phyloP scores from a whole-genome alignment of 345 rosid genomes.

The Boechera stricta region DNA sequence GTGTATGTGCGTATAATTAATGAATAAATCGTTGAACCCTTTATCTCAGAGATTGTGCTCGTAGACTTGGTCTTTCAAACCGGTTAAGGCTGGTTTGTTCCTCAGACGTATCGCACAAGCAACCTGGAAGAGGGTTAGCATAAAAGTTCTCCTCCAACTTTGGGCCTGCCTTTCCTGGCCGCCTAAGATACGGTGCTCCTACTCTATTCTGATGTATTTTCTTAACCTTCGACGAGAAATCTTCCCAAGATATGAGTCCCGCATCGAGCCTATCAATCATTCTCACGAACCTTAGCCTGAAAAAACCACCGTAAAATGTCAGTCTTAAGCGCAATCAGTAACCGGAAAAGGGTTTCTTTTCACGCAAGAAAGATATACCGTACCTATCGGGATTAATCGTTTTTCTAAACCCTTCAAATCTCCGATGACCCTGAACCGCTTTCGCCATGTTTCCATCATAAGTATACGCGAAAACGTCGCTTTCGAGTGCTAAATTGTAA shows the following conservation, averaged over 20 bases:
- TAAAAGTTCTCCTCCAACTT: conserved; percentile 67
- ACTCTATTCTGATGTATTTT: conserved; percentile 54
- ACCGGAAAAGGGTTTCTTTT: background rate
- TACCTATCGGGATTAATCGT: conserved; percentile 78
- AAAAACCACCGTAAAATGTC: background rate
- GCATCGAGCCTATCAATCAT: conserved; percentile 62
- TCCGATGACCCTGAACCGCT: conserved; percentile 74
- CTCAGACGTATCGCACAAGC: conserved; percentile 59
- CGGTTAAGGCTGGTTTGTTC: conserved; percentile 37
- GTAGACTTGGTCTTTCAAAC: conserved; percentile 44
- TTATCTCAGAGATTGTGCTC: conserved; percentile 46
- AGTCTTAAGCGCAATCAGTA: background rate
- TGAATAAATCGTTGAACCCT: background rate
- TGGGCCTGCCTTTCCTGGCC: conserved; percentile 44
- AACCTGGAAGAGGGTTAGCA: conserved; percentile 78
- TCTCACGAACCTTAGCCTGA: conserved; percentile 62
- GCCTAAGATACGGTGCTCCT: conserved; percentile 61
- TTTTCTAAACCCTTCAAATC: conserved; percentile 70
- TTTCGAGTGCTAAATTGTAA: conserved; percentile 64
- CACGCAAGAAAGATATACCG: conserved; percentile 6
- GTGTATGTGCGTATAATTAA: background rate
- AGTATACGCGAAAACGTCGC: conserved; percentile 67
- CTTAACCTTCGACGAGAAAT: conserved; percentile 53
- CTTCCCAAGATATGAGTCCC: conserved; percentile 56
- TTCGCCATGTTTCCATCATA: conserved; percentile 87